Conservation (phyloP, 2,329 filamentous ascomycete genomes). For the Xylariaceae sp. region DNA sequence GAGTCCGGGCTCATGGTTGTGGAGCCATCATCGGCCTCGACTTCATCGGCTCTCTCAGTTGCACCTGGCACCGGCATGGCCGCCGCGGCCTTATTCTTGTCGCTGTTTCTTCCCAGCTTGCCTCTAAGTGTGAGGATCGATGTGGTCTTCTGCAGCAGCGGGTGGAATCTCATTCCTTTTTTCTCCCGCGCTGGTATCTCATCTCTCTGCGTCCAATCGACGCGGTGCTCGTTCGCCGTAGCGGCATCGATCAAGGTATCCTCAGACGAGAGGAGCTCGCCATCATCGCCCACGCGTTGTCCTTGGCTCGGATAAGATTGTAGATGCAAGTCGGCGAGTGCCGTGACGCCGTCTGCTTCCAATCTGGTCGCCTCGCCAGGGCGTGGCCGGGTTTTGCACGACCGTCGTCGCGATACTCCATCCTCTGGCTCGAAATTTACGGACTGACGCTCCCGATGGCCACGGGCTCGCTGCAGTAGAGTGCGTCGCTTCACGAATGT, state of each 20-base stretch:
- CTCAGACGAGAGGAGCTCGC: slow-evolving; percentile 20
- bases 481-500: slow-evolving; percentile 34
- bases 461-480: slow-evolving; percentile 36
- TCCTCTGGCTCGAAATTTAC: slow-evolving; percentile 29
- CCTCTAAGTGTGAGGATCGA: slow-evolving; percentile 47
- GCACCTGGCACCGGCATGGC: slow-evolving; percentile 11
- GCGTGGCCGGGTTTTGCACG: slow-evolving; percentile 4
- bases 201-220: slow-evolving; percentile 57
- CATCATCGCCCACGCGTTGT: not conserved
- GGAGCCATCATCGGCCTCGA: slow-evolving; percentile 14
- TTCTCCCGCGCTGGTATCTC: slow-evolving; percentile 32
- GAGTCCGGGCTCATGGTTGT: slow-evolving; percentile 19
- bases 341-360: slow-evolving; percentile 17
- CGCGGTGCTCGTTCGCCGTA: slow-evolving; percentile 35
- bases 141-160: slow-evolving; percentile 40
- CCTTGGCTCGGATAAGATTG: slow-evolving; percentile 8
- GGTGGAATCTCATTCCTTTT: slow-evolving; percentile 16
- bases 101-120: slow-evolving; percentile 32
- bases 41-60: slow-evolving; percentile 9
- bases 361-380: slow-evolving; percentile 15
- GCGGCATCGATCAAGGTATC: slow-evolving; percentile 27
- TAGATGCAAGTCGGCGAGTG: slow-evolving; percentile 12
- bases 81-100: slow-evolving; percentile 22
- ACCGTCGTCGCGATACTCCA: slow-evolving; percentile 2
- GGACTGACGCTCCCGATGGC: slow-evolving; percentile 37